Base-by-base conservation (phyloP, 2,329 filamentous ascomycete genomes). In the Talaromyces amestolkiae region DNA sequence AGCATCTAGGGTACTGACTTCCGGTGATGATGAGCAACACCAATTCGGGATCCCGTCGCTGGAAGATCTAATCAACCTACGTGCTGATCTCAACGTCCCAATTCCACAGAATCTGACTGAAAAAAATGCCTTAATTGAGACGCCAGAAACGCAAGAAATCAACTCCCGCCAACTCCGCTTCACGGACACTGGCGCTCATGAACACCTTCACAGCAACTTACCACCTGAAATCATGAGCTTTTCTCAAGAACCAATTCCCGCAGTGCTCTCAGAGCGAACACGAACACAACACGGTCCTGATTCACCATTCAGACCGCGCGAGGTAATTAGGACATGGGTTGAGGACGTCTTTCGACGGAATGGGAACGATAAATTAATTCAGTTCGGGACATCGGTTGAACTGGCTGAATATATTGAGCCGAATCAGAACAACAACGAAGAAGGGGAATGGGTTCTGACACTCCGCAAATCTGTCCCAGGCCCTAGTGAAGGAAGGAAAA, bases 371-470 rank as follows among this genome's bases (percentile, higher is more conserved):
- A 41, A 59, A 13, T 43, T 59, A 19, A 43, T 59, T 6, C 24
- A 59, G 5, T 59, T 59, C 33, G 37, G 37, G 11, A 59, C 56
- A n/a, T 22, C 56, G 27, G 56, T 59, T 41, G 56, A 59, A 59
- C 6, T 43, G n/a, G 22, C 35, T 17, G 56, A 43, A 59, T 59
- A 43, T 31, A 51, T 33, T 8, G 33, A 56, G 4, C 31, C 31
- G 8, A 9, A 56, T 4, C 41, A 43, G n/a, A 56, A 19, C n/a
- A 73, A 72, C 53, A 31, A 31, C 27, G 63, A 61, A 19, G 66
- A 58, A 11, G 49, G 65, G 1, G 69, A 74, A 66, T 78, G 76
- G 76, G 66, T 67, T 1, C 61, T 78, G 0, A 74, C 73, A 0
- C 68, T 78, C 11, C 71, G 75, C 2, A 68, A 69, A 33, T 63